Percentiles rank a stretch among this genome's conserved stretches.
phyloP scores from a whole-genome alignment of 257 asterid genomes.

The Solanum ossicruentum region DNA sequence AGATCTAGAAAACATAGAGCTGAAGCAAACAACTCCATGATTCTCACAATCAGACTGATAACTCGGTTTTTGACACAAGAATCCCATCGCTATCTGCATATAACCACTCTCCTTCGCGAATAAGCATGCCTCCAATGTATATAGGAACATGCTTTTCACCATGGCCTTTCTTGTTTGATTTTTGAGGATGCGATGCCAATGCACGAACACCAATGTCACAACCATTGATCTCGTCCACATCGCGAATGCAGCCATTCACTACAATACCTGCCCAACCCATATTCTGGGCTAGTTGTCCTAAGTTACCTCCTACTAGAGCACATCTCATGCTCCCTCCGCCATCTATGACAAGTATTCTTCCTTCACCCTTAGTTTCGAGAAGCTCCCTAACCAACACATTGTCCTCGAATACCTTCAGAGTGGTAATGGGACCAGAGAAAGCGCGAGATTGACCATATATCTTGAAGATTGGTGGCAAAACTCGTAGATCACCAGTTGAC shows the following conservation, averaged over 20 bases:
- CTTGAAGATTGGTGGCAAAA: conserved; percentile 69
- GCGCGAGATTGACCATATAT: conserved; percentile 54
- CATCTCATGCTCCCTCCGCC: conserved; percentile 88
- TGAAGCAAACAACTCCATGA: neutral
- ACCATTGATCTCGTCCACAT: conserved; percentile 72
- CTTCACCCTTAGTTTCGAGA: conserved; percentile 63
- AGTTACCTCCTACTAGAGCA: conserved; percentile 70
- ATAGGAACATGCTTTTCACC: conserved; percentile 48
- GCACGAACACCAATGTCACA: conserved; percentile 85
- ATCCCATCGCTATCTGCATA: conserved; percentile 86
- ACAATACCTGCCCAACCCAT: conserved; percentile 74
- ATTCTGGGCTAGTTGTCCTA: conserved; percentile 63
- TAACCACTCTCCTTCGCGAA: conserved; percentile 76
- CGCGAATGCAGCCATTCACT: conserved; percentile 70
- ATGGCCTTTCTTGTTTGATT: conserved; percentile 48
- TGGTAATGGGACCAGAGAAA: conserved; percentile 59
- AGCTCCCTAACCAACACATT: conserved; percentile 65
- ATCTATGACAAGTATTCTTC: conserved; percentile 67
- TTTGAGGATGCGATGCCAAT: conserved; percentile 69
- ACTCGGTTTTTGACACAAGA: conserved; percentile 66
- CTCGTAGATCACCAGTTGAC: conserved; percentile 53
- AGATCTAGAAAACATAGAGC: neutral
- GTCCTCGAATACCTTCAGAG: conserved; percentile 74
- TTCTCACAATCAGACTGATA: conserved; percentile 23
- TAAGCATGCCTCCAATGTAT: conserved; percentile 44